Base-by-base conservation (phyloP, 495 filamentous ascomycete species). In the Astrothelium subdiscretum region DNA sequence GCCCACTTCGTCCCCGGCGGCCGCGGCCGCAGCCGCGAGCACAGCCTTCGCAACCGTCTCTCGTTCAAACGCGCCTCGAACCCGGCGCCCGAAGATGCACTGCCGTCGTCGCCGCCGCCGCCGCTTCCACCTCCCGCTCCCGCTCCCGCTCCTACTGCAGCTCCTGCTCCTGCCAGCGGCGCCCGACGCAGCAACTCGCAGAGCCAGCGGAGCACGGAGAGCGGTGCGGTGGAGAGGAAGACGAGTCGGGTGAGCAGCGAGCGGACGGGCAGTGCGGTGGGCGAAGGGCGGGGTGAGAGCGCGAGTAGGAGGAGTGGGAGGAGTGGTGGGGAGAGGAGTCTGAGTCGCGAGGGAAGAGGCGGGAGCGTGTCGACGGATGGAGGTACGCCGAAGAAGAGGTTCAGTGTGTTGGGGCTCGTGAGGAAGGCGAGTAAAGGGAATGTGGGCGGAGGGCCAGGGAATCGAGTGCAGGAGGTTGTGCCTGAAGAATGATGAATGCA, bases 371-470 rank as follows among this genome's bases (percentile, higher is more conserved):
- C n/a, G n/a, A n/a, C n/a, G n/a, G n/a, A n/a, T n/a, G n/a, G n/a
- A n/a, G n/a, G n/a, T n/a, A n/a, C n/a, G n/a, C n/a, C n/a, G 59
- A 82, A 82, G 74, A 90, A 87, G 73, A 72, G 89, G 67, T 73
- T 91, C 58, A 90, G 87, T 66, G 69, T 85, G 57, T 65, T 92
- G 65, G 83, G 83, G 61, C 70, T 90, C 63, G 83, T 84, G 42
- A 84, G 83, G 73, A 87, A 88, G 76, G 74, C 71, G 31, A 85
- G 83, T 68, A 84, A 80, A 70, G 65, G 20, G 20, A 71, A 66
- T 62, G 69, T 70, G 18, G 66, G 63, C 48, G 57, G 63, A 0
- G 58, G 43, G 8, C 26, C 59, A 40, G 71, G 67, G 52, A 69
- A 69, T 59, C 59, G 71, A 43, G 61, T 57, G 51, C 67, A 72